Evolutionary conservation across 495 filamentous ascomycete species (phyloP).

Genomic region (Ramalina intermedia): DNA sequence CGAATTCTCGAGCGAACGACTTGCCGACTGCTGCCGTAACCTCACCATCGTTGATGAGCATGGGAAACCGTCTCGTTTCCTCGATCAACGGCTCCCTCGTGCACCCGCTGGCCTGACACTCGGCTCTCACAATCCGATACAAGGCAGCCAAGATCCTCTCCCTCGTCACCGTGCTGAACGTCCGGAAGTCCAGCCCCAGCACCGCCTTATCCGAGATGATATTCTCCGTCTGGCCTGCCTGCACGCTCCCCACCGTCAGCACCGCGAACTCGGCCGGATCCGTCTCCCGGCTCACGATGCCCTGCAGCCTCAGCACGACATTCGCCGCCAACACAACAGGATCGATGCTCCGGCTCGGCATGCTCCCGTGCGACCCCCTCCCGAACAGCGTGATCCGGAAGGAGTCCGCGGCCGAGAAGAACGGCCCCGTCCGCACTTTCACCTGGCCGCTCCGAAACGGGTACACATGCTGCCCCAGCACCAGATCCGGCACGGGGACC

Average conservation of each 20-base stretch:
- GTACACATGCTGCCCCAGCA: conserved; percentile 39
- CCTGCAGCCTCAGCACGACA: conserved; percentile 34
- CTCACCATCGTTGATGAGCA: conserved; percentile 26
- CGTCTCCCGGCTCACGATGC: conserved; percentile 35
- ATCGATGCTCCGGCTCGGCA: conserved; percentile 36
- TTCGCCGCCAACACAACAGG: conserved; percentile 35
- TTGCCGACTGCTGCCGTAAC: conserved; percentile 18
- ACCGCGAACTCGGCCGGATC: conserved; percentile 34
- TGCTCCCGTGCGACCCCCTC: conserved; percentile 36
- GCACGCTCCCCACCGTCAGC: conserved; percentile 35
- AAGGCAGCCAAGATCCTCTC: conserved; percentile 27
- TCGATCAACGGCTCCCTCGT: conserved; percentile 30
- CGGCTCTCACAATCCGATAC: conserved; percentile 35
- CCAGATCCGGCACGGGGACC: conserved; percentile 34
- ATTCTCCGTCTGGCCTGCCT: conserved; percentile 38
- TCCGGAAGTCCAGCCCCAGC: conserved; percentile 33
- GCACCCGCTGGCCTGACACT: conserved; percentile 33
- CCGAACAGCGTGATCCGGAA: conserved; percentile 37
- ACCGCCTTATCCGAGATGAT: conserved; percentile 35
- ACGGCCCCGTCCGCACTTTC: conserved; percentile 24
- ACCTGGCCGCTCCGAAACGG: conserved; percentile 29
- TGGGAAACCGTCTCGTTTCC: conserved; percentile 30
- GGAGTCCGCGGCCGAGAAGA: conserved; percentile 31
- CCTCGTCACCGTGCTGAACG: conserved; percentile 26
- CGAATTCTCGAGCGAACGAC: conserved; percentile 27